These are phyloP conservation scores for Brassica nigra DNA, from an alignment of 345 rosid genomes.

Conservation along the genomic window DNA sequence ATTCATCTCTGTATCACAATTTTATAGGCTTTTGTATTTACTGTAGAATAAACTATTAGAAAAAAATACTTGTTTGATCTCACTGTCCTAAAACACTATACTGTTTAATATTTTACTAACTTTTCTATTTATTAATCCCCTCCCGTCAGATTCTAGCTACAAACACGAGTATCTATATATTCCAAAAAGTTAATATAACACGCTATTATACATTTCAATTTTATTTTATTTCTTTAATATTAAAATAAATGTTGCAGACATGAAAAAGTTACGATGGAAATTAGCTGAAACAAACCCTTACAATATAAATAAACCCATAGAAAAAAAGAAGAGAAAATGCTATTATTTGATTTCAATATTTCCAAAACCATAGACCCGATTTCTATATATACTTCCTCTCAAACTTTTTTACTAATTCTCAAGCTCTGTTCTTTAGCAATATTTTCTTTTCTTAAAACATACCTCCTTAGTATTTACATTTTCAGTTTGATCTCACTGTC, in stretches of 20 bases:
- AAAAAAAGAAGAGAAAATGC: not conserved
- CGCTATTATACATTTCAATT: conserved; percentile 51
- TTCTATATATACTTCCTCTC: conserved; percentile 13
- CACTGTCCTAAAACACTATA: not conserved
- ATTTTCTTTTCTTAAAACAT: conserved; percentile 22
- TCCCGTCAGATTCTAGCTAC: conserved; percentile 62
- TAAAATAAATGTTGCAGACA: conserved; percentile 47
- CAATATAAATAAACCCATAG: conserved; percentile 18
- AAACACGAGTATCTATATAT: conserved; percentile 52
- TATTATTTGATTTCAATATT: conserved; percentile 26
- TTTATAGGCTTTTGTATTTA: too few species aligned
- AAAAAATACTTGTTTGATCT: too few species aligned
- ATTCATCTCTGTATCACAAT: too few species aligned
- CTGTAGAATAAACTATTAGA: too few species aligned
- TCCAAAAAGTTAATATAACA: conserved; percentile 40
- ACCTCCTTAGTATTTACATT: conserved; percentile 22
- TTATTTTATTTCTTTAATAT: conserved; percentile 35
- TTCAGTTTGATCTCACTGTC: conserved; percentile 24
- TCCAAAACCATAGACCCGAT: not conserved
- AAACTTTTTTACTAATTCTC: conserved; percentile 39
- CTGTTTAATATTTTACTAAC: conserved; percentile 22
- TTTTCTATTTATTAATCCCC: conserved; percentile 16
- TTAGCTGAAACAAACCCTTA: conserved; percentile 50
- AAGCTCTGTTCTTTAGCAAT: conserved; percentile 39
- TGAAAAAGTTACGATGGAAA: conserved; percentile 44